Evolutionary conservation across 1,139 yeast species (phyloP).

Genomic region (Debaryomyces coudertii): DNA sequence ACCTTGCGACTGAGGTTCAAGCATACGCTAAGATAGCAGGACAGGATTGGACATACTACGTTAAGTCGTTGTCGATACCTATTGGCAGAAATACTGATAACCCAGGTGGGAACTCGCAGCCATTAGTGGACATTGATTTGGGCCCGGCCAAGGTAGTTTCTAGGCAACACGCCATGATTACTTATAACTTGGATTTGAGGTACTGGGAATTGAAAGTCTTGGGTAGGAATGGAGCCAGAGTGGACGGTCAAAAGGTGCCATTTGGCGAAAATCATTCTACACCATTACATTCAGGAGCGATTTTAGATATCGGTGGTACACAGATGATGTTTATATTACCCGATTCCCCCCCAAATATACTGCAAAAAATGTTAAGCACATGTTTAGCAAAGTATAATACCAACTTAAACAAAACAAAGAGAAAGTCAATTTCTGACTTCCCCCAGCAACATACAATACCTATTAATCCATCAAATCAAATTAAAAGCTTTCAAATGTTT

Average conservation of each 20-base stretch:
- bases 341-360: conserved; percentile 76
- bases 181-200: conserved; percentile 72
- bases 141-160: conserved; percentile 97
- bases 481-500: conserved; percentile 58
- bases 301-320: conserved; percentile 92
- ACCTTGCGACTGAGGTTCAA: conserved; percentile 82
- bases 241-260: conserved; percentile 68
- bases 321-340: conserved; percentile 99
- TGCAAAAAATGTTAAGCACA: conserved; percentile 50
- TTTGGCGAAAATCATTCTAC: conserved; percentile 53
- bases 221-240: conserved; percentile 93
- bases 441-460: conserved; percentile 24
- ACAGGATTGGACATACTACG: conserved; percentile 91
- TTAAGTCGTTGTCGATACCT: conserved; percentile 72
- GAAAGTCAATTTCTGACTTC: conserved; percentile 15
- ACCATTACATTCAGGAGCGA: conserved; percentile 78
- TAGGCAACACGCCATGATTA: conserved; percentile 83
- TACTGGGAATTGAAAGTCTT: conserved; percentile 82
- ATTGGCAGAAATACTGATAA: conserved; percentile 86
- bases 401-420: conserved; percentile 24
- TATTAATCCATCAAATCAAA: conserved; percentile 19
- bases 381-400: conserved; percentile 39
- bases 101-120: conserved; percentile 19
- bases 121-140: conserved; percentile 75
- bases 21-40: conserved; percentile 97